Conservation (phyloP, 345 rosid genomes). For the Conringia planisiliqua region DNA sequence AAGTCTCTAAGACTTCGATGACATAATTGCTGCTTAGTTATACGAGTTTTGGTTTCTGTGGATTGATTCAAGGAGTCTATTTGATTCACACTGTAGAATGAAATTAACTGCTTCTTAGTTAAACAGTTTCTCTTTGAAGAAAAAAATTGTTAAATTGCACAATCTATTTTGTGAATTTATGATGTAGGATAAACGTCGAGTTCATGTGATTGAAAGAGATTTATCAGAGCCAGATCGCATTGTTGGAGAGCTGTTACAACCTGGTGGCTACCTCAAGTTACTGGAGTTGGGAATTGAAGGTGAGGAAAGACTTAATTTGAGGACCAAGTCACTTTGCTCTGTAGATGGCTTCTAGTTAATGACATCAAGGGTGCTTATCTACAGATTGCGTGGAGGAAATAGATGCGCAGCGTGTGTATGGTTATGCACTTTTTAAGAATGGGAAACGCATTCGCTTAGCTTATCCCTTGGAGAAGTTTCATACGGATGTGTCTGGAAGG, state of each 20-base stretch:
- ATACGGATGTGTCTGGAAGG: conserved; percentile 47
- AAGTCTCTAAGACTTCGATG: too few species aligned
- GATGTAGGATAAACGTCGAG: conserved; percentile 64
- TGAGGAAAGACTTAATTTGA: not conserved
- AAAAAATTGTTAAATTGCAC: not conserved
- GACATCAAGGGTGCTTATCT: not conserved
- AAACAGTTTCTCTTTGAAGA: not conserved
- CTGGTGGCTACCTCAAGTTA: conserved; percentile 73
- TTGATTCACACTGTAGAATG: not conserved
- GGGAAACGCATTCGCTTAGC: conserved; percentile 40
- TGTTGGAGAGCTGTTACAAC: conserved; percentile 74
- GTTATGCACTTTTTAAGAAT: conserved; percentile 51
- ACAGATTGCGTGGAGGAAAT: conserved; percentile 57
- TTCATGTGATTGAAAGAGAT: conserved; percentile 69
- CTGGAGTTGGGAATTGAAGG: conserved; percentile 75
- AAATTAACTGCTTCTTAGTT: not conserved
- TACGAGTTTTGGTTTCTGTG: too few species aligned
- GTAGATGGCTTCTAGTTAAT: not conserved
- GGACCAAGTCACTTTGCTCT: not conserved
- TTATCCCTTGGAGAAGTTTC: conserved; percentile 52
- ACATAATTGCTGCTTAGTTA: too few species aligned
- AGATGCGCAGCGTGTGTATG: conserved; percentile 51
- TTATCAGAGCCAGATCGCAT: conserved; percentile 68
- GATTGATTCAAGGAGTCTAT: too few species aligned
- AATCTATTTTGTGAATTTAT: not conserved